Conservation (phyloP, 441 rosid species). For the Codiaeum variegatum region DNA sequence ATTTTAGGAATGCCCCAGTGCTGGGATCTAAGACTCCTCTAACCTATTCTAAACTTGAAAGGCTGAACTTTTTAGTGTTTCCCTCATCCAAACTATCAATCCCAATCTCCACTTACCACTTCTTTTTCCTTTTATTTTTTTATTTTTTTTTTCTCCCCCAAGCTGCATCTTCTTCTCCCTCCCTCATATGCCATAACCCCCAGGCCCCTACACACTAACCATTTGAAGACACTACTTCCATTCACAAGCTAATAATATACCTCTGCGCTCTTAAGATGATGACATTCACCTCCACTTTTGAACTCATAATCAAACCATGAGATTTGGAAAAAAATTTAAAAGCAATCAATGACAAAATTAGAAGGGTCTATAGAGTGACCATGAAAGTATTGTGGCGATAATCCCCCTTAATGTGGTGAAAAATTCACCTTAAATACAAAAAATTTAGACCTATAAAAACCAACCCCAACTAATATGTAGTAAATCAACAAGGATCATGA, state of each 20-base stretch:
- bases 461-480: neutral
- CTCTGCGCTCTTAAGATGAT: neutral
- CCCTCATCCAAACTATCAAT: slow-evolving; percentile 48
- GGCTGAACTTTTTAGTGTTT: slow-evolving; percentile 33
- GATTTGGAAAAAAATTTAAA: neutral
- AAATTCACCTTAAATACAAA: too few species aligned
- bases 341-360: too few species aligned
- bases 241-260: slow-evolving; percentile 13
- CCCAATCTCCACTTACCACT: slow-evolving; percentile 25
- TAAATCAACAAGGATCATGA: too few species aligned
- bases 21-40: slow-evolving; percentile 38
- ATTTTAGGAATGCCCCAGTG: slow-evolving; percentile 27
- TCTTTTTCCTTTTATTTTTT: too few species aligned
- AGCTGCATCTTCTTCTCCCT: neutral
- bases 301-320: neutral
- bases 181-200: neutral
- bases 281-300: neutral
- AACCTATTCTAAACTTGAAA: slow-evolving; percentile 23
- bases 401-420: too few species aligned
- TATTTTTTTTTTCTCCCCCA: too few species aligned
- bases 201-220: slow-evolving; percentile 48
- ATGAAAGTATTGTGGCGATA: too few species aligned
- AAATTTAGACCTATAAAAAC: too few species aligned
- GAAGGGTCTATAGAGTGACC: too few species aligned
- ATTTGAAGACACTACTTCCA: neutral